Base-by-base conservation (phyloP, 2,329 filamentous ascomycete genomes). In the Cordyceps militaris region DNA sequence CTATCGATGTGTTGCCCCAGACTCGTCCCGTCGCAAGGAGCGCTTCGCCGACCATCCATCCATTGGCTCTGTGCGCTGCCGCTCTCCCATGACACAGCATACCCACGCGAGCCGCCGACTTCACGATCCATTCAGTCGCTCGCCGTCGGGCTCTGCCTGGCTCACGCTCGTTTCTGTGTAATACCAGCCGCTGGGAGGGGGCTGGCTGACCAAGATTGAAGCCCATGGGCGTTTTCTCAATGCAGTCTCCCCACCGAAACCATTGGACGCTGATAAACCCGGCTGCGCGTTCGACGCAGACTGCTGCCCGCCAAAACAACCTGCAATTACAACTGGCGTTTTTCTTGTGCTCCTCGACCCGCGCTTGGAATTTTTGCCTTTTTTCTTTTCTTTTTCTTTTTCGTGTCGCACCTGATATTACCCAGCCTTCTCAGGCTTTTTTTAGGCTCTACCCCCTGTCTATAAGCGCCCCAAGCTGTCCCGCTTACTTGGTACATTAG, bases 61-160 rank as follows among this genome's bases (percentile, higher is more conserved):
- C 52, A 55, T 55, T 55, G 52, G 52, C 26, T 43, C 50, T 19
- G 36, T 9, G 26, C 6, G 36, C 52, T 47, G 52, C 52, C 52
- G 28, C 28, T 55, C 21, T 36, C 4, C 2, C 30, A 28, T 38
- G 52, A 34, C 52, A 47, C 52, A 7, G 32, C 52, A 55, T 55
- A 14, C 13, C 4, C 16, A 34, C 16, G 30, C 47, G 23, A 55
- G 52, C 42, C 52, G 52, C 52, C 52, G 52, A n/a, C 52, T 38
- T 55, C 23, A 38, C 30, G 21, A 38, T 6, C 16, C 40, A 10
- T 23, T 23, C 8, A 26, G 3, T 32, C 21, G 30, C 23, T 47
- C 21, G 23, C n/a, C 9, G 13, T 26, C 30, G 19, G 21, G 30
- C 24, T 24, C 36, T 24, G 40, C 19, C 10, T 23, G 24, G 24